A percentile compares a stretch with the other conserved stretches of the same genome.
Evolutionary conservation across 768 basidiomycete genomes (phyloP).

Genomic region (Suillus subalutaceus): DNA sequence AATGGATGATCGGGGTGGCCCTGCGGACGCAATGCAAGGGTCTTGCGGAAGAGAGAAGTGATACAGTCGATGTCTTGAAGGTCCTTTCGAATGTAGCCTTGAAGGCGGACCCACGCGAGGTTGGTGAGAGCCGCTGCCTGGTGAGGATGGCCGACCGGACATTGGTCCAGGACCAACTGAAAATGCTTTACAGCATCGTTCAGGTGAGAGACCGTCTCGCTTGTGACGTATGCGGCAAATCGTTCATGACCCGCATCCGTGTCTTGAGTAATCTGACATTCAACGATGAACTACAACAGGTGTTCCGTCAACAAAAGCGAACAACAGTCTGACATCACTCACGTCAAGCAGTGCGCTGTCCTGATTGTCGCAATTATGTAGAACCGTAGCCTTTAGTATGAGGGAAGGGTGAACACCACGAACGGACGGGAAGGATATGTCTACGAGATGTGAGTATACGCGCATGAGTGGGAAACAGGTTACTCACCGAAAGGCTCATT

Average conservation of each 20-base stretch:
- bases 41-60: not conserved
- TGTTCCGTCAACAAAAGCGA: not conserved
- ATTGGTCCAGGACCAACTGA: conserved; percentile 7
- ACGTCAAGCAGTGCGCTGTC: not conserved
- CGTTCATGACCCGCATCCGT: not conserved
- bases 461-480: too few relatives aligned
- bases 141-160: conserved; percentile 13
- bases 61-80: not conserved
- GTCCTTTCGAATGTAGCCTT: not conserved
- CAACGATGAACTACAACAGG: not conserved
- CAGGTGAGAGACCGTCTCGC: not conserved
- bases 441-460: too few relatives aligned
- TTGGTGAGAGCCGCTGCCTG: conserved; percentile 11
- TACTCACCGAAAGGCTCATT: too few relatives aligned
- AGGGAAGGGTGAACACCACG: too few relatives aligned
- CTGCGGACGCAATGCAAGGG: not conserved
- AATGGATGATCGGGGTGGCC: not conserved
- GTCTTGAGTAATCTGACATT: not conserved
- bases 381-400: too few relatives aligned
- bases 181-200: not conserved
- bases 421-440: too few relatives aligned
- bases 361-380: too few relatives aligned
- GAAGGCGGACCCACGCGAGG: conserved; percentile 14
- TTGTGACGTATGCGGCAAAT: not conserved
- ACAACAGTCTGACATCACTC: not conserved